Conservation (phyloP, 2,329 filamentous ascomycete genomes). For the Camillea tinctor region DNA sequence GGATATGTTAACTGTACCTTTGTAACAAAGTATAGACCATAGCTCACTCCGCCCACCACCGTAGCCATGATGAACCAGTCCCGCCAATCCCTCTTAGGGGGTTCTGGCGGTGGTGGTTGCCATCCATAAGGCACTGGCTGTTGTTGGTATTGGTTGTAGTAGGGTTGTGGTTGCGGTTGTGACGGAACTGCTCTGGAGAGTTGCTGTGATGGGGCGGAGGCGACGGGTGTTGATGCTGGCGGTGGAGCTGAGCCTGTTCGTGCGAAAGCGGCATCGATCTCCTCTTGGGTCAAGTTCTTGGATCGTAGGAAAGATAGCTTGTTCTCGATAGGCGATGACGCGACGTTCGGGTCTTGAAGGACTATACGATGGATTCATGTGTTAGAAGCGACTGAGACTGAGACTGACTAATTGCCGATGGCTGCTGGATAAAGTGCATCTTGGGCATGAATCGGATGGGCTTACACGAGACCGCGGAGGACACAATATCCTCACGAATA, state of each 20-base stretch:
- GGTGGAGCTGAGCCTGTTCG: conserved; percentile 56
- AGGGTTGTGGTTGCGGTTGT: conserved; percentile 38
- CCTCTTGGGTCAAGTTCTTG: conserved; percentile 95
- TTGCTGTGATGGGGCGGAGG: conserved; percentile 40
- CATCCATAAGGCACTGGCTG: conserved; percentile 50
- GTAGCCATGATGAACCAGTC: conserved; percentile 99
- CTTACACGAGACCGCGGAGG: conserved; percentile 34
- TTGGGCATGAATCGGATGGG: conserved; percentile 2
- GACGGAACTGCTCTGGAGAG: conserved; percentile 41
- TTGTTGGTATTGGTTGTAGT: conserved; percentile 47
- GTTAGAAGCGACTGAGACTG: neutral
- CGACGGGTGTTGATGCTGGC: conserved; percentile 45
- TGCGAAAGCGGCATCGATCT: conserved; percentile 81
- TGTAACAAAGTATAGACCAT: conserved; percentile 82
- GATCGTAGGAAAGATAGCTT: conserved; percentile 89
- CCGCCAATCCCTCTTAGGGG: conserved; percentile 87
- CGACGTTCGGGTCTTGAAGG: conserved; percentile 90
- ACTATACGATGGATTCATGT: conserved; percentile 50
- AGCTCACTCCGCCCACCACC: conserved; percentile 83
- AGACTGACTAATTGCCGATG: too few relatives aligned
- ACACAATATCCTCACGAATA: conserved; percentile 77
- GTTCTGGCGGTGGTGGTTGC: conserved; percentile 55
- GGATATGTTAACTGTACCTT: conserved; percentile 61
- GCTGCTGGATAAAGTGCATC: neutral
- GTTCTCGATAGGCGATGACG: conserved; percentile 87